Evolutionary conservation across 192 early-diverging fungal species (phyloP).

Genomic region (Thoreauomyces humboldtii): DNA sequence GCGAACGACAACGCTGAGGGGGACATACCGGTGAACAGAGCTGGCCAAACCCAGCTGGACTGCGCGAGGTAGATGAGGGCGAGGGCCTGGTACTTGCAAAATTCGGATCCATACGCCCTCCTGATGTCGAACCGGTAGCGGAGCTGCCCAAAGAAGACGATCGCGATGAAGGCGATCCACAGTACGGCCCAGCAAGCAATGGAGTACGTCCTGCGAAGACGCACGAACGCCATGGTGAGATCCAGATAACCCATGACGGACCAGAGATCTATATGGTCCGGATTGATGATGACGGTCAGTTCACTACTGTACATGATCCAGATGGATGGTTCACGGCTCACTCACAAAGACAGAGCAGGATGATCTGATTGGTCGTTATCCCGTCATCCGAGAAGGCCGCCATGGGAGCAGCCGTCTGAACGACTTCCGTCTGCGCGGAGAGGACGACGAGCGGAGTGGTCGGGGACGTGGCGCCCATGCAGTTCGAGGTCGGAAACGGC

Average conservation of each 20-base stretch:
- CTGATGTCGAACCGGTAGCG: neutral
- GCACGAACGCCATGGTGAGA: neutral
- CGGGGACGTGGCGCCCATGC: conserved; percentile 11
- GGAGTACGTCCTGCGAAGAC: conserved; percentile 20
- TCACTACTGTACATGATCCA: no score
- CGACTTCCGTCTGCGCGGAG: neutral
- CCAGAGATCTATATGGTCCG: neutral
- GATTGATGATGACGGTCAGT: no score
- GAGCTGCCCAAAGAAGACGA: conserved; percentile 7
- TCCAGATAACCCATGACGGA: conserved; percentile 14
- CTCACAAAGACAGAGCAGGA: conserved; percentile 15
- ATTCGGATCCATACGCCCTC: conserved; percentile 7
- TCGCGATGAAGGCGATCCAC: conserved; percentile 5
- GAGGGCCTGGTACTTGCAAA: conserved; percentile 14
- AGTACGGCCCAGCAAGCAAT: conserved; percentile 16
- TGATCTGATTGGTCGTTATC: neutral
- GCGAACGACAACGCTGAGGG: no score
- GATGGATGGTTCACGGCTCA: no score
- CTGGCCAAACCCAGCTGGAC: conserved; percentile 5
- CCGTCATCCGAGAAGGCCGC: conserved; percentile 6
- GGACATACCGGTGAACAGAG: conserved; percentile 19
- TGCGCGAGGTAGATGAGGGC: conserved; percentile 2
- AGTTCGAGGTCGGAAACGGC: conserved; percentile 8
- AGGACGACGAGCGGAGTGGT: neutral
- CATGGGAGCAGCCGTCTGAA: neutral